phyloP scores from a whole-genome alignment of 2,329 filamentous ascomycete genomes.

The Pochonia chlamydosporia region DNA sequence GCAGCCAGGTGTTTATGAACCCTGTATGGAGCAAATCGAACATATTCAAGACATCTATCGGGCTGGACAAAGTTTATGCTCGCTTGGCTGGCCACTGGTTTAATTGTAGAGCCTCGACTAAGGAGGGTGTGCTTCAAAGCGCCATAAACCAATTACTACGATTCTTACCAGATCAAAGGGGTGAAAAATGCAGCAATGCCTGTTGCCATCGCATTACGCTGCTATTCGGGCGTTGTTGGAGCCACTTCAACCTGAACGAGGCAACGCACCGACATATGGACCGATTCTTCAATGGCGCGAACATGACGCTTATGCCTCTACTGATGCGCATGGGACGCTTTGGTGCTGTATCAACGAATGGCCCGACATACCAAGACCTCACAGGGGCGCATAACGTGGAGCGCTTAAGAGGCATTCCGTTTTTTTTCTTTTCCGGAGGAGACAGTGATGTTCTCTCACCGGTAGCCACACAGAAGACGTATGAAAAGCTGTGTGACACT shows the following conservation, averaged over 20 bases:
- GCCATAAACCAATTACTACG: conserved; percentile 50
- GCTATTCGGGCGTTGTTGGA: conserved; percentile 58
- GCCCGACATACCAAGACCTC: conserved; percentile 39
- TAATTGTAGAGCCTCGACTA: conserved; percentile 43
- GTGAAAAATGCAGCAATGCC: conserved; percentile 56
- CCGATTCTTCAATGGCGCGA: conserved; percentile 56
- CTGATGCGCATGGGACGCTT: conserved; percentile 50
- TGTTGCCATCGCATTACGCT: conserved; percentile 55
- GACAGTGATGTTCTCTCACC: conserved; percentile 53
- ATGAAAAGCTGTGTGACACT: conserved; percentile 43
- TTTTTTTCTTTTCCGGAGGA: conserved; percentile 49
- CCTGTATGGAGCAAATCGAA: conserved; percentile 52
- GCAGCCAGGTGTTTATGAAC: conserved; percentile 59
- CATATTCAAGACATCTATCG: conserved; percentile 48
- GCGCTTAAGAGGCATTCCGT: conserved; percentile 45
- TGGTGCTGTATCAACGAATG: conserved; percentile 48
- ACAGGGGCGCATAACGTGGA: conserved; percentile 44
- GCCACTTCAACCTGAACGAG: conserved; percentile 59
- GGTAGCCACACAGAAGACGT: conserved; percentile 46
- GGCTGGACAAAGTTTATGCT: conserved; percentile 44
- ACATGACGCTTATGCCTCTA: conserved; percentile 50
- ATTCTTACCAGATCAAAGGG: conserved; percentile 47
- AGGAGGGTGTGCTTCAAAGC: conserved; percentile 37
- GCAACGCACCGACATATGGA: conserved; percentile 58
- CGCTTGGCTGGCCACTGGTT: conserved; percentile 48